phyloP scores from a whole-genome alignment of 148 eudicot genomes.

The Amaranthus hypochondriacus region DNA sequence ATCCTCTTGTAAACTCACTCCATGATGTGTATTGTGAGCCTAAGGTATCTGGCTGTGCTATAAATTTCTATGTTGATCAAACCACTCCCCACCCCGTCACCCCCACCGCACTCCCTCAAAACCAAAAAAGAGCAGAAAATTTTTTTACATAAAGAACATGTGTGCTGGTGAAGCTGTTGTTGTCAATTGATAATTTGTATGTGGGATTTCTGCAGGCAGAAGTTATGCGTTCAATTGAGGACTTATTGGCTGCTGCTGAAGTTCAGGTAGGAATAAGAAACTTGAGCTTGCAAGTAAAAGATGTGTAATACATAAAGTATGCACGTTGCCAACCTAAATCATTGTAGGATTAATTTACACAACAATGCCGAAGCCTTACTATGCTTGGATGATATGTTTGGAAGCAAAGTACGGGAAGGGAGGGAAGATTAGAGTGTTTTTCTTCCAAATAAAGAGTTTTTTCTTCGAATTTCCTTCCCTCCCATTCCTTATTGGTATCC shows the following conservation, averaged over 20 bases:
- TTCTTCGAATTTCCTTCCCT: no score
- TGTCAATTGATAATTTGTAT: not conserved
- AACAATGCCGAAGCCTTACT: no score
- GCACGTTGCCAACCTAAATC: not conserved
- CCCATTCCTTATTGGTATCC: no score
- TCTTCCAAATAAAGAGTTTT: no score
- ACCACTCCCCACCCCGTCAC: not conserved
- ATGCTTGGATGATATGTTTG: no score
- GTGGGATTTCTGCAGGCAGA: conserved; percentile 53
- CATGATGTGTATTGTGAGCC: conserved; percentile 84
- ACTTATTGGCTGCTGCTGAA: conserved; percentile 51
- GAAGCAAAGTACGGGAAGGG: no score
- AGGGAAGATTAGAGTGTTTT: no score
- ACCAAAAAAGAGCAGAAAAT: not conserved
- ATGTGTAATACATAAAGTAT: conserved; percentile 3
- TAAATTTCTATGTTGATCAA: not conserved
- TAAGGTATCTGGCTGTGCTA: conserved; percentile 43
- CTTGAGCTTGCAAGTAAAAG: conserved; percentile 1
- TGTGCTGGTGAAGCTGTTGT: conserved; percentile 3
- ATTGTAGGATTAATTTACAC: not conserved
- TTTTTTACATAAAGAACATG: not conserved
- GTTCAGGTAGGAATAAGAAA: conserved; percentile 64
- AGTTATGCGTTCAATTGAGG: conserved; percentile 67
- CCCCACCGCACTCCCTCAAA: not conserved
- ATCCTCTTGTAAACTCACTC: conserved; percentile 73